Percentiles rank a stretch among this genome's conserved stretches.
phyloP scores from a whole-genome alignment of 352 stramenopile species.

The Saprolegnia diclina region DNA sequence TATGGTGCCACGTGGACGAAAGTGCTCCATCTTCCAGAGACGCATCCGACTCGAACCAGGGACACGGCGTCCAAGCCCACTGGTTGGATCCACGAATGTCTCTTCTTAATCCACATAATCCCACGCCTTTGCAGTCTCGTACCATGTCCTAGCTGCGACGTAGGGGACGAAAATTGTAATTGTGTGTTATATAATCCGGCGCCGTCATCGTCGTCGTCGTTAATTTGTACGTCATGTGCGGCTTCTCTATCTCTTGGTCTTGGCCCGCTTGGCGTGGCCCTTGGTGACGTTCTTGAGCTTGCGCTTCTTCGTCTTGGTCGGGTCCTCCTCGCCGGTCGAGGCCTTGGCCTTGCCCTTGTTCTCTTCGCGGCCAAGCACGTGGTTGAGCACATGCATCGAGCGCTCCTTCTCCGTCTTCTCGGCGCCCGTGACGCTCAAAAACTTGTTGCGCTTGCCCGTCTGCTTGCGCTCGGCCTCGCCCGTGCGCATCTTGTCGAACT shows the following conservation, averaged over 20 bases:
- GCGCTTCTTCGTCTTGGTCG: constrained; percentile 39
- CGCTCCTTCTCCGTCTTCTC: constrained; percentile 76
- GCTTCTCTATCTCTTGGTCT: constrained; percentile 39
- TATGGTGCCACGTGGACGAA: background rate
- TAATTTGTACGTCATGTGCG: constrained; percentile 47
- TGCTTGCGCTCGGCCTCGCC: constrained; percentile 88
- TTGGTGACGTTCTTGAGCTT: constrained; percentile 76
- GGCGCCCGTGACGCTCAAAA: constrained; percentile 60
- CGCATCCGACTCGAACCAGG: too few species aligned
- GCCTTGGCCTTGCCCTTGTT: constrained; percentile 73
- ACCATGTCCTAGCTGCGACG: too few species aligned
- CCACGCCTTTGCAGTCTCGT: too few species aligned
- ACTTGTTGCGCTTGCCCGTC: constrained; percentile 79
- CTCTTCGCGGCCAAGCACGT: constrained; percentile 66
- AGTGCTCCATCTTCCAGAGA: background rate
- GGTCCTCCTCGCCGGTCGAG: constrained; percentile 38
- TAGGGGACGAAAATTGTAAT: constrained; percentile 1
- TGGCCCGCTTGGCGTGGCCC: constrained; percentile 37
- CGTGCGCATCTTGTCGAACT: constrained; percentile 92
- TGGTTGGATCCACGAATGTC: too few species aligned
- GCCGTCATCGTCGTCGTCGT: constrained; percentile 3
- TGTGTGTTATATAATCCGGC: constrained; percentile 17
- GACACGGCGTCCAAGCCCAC: too few species aligned
- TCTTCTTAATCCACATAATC: too few species aligned
- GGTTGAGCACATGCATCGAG: constrained; percentile 71